Conservation (phyloP, 805 yeast genomes). For the Myxozyma neotropica region DNA sequence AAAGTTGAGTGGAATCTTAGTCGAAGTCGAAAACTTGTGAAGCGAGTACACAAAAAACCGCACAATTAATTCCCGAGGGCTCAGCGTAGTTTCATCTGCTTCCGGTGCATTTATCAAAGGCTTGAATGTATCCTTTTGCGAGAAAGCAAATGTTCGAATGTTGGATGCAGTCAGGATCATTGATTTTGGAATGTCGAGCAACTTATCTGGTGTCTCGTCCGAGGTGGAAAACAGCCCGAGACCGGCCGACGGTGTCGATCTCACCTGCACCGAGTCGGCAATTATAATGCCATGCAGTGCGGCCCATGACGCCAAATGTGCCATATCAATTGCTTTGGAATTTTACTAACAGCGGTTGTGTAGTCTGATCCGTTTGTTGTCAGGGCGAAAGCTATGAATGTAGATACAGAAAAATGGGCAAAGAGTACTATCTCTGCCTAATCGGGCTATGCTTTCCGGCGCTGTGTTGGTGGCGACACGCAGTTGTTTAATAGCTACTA, state of each 20-base stretch:
- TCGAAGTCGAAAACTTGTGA: conserved; percentile 5
- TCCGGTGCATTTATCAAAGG: neutral
- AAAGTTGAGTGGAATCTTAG: neutral
- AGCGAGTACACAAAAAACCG: conserved; percentile 21
- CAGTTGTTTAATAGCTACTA: neutral
- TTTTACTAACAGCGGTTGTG: neutral
- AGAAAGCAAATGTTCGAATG: conserved; percentile 5
- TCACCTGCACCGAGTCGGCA: neutral
- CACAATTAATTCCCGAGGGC: conserved; percentile 12
- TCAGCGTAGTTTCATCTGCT: neutral
- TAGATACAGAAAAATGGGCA: conserved; percentile 26
- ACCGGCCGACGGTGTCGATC: conserved; percentile 7
- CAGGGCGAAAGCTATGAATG: conserved; percentile 9
- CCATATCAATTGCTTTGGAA: no score
- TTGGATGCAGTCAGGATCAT: conserved; percentile 16
- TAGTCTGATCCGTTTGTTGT: conserved; percentile 19
- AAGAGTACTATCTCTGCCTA: conserved; percentile 1
- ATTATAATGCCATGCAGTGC: conserved; percentile 10
- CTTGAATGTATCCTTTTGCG: neutral
- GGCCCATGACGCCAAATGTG: conserved; percentile 5
- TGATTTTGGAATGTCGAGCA: conserved; percentile 14
- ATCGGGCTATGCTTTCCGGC: no score
- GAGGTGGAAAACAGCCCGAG: conserved; percentile 13
- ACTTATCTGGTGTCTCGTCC: neutral
- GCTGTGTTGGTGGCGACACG: neutral